These are phyloP conservation scores for Globisporangium parvum DNA, from an alignment of 352 stramenopile genomes.

Conservation along the genomic window DNA sequence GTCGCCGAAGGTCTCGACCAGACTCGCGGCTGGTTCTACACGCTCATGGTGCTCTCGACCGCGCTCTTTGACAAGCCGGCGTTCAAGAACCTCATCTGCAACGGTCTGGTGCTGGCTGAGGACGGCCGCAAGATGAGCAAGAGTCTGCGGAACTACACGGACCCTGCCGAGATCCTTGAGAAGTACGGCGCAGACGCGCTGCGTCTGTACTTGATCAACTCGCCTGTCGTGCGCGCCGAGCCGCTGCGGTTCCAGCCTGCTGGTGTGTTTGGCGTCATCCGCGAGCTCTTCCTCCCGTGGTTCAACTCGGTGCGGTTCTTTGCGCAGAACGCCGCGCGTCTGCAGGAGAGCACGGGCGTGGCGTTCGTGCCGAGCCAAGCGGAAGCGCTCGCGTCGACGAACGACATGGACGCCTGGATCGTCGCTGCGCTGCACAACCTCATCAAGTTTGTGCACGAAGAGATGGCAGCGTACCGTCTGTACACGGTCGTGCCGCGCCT, in stretches of 20 bases:
- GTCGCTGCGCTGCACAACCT: conserved; percentile 95
- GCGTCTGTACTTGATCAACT: conserved; percentile 99
- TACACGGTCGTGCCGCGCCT: conserved; percentile 99
- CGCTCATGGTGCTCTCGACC: conserved; percentile 98
- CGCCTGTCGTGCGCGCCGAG: conserved; percentile 98
- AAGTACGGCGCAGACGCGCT: conserved; percentile 98
- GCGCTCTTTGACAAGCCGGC: conserved; percentile 98
- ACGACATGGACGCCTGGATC: conserved; percentile 99
- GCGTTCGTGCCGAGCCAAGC: conserved; percentile 90
- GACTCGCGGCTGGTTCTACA: conserved; percentile 99
- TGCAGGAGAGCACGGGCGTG: conserved; percentile 79
- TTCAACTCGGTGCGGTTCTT: conserved; percentile 99
- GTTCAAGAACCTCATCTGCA: conserved; percentile 99
- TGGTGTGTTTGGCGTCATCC: conserved; percentile 96
- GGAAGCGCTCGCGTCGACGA: conserved; percentile 87
- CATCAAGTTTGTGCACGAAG: conserved; percentile 96
- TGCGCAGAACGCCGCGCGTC: conserved; percentile 93
- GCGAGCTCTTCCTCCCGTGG: conserved; percentile 98
- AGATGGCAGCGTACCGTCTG: conserved; percentile 98
- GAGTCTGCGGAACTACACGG: conserved; percentile 98
- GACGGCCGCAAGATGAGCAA: conserved; percentile 99
- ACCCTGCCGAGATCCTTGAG: conserved; percentile 91
- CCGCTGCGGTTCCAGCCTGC: conserved; percentile 95
- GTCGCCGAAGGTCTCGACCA: conserved; percentile 99
- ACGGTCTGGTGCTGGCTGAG: conserved; percentile 97